phyloP scores from a whole-genome alignment of 306 rosid genomes.

The Phaseolus lunatus region DNA sequence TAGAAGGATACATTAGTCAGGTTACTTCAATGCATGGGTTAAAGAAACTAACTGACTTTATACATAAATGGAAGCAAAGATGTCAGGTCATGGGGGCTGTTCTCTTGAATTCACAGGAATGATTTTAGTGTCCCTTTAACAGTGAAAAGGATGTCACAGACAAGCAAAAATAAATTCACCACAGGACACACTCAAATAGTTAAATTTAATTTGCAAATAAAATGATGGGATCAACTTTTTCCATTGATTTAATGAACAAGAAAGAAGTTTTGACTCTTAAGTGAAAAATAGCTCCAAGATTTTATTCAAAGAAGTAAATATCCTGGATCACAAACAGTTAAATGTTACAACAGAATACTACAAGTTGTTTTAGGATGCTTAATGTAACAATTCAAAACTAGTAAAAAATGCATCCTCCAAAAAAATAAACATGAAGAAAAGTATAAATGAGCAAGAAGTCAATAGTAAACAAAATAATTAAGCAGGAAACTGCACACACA shows the following conservation, averaged over 20 bases:
- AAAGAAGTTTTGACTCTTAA: slow-evolving; percentile 3
- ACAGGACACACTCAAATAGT: background rate
- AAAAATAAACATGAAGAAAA: slow-evolving; percentile 10
- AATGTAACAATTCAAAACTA: slow-evolving; percentile 26
- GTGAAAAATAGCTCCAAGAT: background rate
- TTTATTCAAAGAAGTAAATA: slow-evolving; percentile 27
- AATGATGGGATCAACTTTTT: background rate
- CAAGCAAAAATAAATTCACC: too few relatives aligned
- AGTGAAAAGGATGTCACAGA: too few relatives aligned
- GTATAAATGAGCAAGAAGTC: slow-evolving; percentile 11
- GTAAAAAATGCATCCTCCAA: slow-evolving; percentile 3
- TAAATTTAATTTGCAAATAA: slow-evolving; percentile 1
- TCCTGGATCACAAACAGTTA: slow-evolving; percentile 14
- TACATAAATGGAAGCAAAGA: too few relatives aligned
- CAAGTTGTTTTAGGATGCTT: slow-evolving; percentile 15
- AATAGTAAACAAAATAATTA: slow-evolving; percentile 17
- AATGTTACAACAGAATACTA: slow-evolving; percentile 6
- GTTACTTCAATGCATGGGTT: too few relatives aligned
- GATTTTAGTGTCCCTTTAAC: too few relatives aligned
- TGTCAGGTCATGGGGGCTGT: too few relatives aligned
- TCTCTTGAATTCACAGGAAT: too few relatives aligned
- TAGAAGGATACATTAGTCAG: too few relatives aligned
- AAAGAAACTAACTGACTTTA: too few relatives aligned
- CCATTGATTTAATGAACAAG: slow-evolving; percentile 31
- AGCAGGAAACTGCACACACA: background rate